Conservation (phyloP, 164 flowering plant species). For the Amborella trichopoda region DNA sequence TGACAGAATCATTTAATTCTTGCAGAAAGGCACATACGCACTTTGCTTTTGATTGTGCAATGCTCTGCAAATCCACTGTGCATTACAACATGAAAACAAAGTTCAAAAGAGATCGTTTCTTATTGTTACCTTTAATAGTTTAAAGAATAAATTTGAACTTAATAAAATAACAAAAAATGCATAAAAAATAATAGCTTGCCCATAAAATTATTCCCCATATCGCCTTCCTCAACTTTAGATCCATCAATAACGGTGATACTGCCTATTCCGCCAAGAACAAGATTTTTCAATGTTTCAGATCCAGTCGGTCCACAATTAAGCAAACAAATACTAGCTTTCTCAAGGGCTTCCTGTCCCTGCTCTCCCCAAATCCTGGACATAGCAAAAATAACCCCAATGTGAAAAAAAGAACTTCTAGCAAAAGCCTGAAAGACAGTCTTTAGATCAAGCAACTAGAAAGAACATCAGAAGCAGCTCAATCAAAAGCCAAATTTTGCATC, state of each 20-base stretch:
- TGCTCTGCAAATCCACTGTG: conserved; percentile 69
- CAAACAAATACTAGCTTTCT: conserved; percentile 81
- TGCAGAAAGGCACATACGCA: conserved; percentile 87
- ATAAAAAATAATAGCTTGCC: conserved; percentile 21
- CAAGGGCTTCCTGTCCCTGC: conserved; percentile 90
- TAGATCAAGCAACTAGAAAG: background rate
- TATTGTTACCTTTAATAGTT: too few relatives aligned
- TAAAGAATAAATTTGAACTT: too few relatives aligned
- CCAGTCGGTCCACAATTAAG: conserved; percentile 98
- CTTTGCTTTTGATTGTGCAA: conserved; percentile 92
- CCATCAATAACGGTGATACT: conserved; percentile 90
- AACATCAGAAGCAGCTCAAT: background rate
- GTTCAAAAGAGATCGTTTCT: conserved; percentile 4
- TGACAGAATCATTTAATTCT: conserved; percentile 93
- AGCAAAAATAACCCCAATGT: background rate
- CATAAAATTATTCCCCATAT: conserved; percentile 95
- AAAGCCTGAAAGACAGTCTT: background rate
- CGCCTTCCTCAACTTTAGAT: conserved; percentile 69
- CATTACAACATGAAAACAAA: conserved; percentile 3
- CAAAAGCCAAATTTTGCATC: background rate
- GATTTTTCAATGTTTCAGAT: conserved; percentile 88
- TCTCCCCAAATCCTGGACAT: conserved; percentile 92
- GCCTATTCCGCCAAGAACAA: conserved; percentile 96
- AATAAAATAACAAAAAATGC: background rate
- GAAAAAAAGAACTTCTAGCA: background rate